Base-by-base conservation (phyloP, 129 eudicot species). In the Lactuca sativa region DNA sequence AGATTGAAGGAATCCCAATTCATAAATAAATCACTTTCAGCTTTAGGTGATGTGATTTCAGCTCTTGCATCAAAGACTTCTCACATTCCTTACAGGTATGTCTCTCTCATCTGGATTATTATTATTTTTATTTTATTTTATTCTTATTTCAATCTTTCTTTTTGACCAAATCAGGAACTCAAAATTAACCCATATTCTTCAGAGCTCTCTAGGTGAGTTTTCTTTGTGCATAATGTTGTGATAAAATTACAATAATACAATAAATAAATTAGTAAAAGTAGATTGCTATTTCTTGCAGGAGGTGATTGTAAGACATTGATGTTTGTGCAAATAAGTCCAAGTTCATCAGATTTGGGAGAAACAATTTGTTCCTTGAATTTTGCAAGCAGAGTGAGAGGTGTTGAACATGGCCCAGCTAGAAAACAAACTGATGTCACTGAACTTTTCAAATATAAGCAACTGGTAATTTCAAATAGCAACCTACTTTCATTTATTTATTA, bases 291-390 rank as follows among this genome's bases (percentile, higher is more conserved):
- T 40, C 2, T 7, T 40, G 79, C 75, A 92, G 98, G 99, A 18
- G 99, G 99, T 67, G 99, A 93, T 76, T 89, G 99, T 75, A 93
- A 93, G 83, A 90, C 99, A 14, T 68, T 93, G 34, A 93, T 93
- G 99, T 89, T 93, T 70, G 99, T 93, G 33, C 99, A 93, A 66
- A 90, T 85, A 60, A 93, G 99, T 74, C 95, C 99, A 25, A 85
- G 82, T 55, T 34, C 73, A 12, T 55, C 90, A 21, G 99, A 93
- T 56, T 66, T 89, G 64, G 99, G 99, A 64, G 99, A 93, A 80
- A 87, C 99, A 41, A 78, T 89, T 33, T 93, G 99, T 82, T 93
- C 99, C 7, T 72, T 93, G 52, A 93, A 93, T 77, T 93, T 93
- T 79, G 99, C 99, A 7, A 93, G 84, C 54, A 97, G 99, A 9